These are phyloP conservation scores for Calocera cornea DNA, from an alignment of 768 basidiomycete species.

Conservation along the genomic window DNA sequence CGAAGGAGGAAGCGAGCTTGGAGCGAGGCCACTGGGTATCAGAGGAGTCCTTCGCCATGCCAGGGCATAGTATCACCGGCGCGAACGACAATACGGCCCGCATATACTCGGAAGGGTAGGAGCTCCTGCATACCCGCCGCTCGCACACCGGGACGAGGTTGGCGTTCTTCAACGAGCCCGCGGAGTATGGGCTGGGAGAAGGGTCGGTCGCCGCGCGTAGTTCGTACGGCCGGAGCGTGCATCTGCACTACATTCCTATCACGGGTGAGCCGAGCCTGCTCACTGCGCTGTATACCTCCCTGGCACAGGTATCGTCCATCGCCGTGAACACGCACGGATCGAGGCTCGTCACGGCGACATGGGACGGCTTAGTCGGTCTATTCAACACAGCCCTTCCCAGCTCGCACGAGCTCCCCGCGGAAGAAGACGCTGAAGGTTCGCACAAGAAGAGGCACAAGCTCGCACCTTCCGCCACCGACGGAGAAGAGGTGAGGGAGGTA, in stretches of 20 bases:
- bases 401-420: constrained; percentile 46
- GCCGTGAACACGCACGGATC: constrained; percentile 40
- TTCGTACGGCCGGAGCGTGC: constrained; percentile 67
- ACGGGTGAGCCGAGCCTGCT: constrained; percentile 31
- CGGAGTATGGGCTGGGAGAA: background rate
- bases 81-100: constrained; percentile 73
- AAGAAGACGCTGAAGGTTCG: constrained; percentile 26
- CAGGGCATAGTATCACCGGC: constrained; percentile 56
- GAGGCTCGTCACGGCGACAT: constrained; percentile 67
- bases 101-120: constrained; percentile 56
- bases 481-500: constrained; percentile 29
- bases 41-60: constrained; percentile 47
- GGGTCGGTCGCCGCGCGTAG: constrained; percentile 25
- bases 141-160: constrained; percentile 48
- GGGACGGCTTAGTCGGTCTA: constrained; percentile 75
- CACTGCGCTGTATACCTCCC: constrained; percentile 72
- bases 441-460: constrained; percentile 45
- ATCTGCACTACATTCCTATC: constrained; percentile 31
- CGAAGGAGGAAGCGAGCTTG: constrained; percentile 61
- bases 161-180: constrained; percentile 33
- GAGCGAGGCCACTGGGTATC: constrained; percentile 94
- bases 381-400: constrained; percentile 57
- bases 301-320: constrained; percentile 62
- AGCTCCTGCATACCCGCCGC: constrained; percentile 34
- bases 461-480: constrained; percentile 22